Conservation (phyloP, 495 filamentous ascomycete species). For the Penicillium argentinense region DNA sequence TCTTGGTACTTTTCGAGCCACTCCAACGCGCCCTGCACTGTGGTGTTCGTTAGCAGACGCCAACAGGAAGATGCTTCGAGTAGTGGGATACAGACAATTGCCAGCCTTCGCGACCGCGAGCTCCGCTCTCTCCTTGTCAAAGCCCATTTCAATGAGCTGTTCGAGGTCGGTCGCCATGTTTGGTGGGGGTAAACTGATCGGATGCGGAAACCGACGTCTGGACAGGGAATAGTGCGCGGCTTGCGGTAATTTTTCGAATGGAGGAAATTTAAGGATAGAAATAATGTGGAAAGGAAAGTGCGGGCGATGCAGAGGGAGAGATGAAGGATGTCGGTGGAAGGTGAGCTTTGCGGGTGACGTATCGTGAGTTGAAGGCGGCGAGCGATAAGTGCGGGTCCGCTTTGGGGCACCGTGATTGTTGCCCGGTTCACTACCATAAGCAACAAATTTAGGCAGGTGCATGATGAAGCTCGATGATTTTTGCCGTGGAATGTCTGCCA, state of each 20-base stretch:
- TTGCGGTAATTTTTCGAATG: no score
- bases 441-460: no score
- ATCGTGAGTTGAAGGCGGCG: conserved; percentile 28
- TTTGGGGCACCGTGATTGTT: neutral
- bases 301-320: neutral
- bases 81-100: conserved; percentile 56
- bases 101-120: conserved; percentile 79
- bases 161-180: conserved; percentile 75
- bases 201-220: neutral
- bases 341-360: conserved; percentile 28
- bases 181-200: neutral
- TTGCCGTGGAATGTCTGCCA: no score
- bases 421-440: no score
- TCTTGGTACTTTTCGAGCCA: conserved; percentile 93
- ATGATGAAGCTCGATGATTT: no score
- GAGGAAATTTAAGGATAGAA: no score
- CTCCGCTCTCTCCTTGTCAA: conserved; percentile 75
- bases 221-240: neutral
- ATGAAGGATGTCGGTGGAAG: neutral
- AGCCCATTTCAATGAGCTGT: conserved; percentile 91
- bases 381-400: conserved; percentile 19
- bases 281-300: neutral
- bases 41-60: conserved; percentile 1
- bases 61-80: neutral
- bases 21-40: conserved; percentile 86